Evolutionary conservation across 345 rosid genomes (phyloP).

Genomic region (Lepidium africanum): DNA sequence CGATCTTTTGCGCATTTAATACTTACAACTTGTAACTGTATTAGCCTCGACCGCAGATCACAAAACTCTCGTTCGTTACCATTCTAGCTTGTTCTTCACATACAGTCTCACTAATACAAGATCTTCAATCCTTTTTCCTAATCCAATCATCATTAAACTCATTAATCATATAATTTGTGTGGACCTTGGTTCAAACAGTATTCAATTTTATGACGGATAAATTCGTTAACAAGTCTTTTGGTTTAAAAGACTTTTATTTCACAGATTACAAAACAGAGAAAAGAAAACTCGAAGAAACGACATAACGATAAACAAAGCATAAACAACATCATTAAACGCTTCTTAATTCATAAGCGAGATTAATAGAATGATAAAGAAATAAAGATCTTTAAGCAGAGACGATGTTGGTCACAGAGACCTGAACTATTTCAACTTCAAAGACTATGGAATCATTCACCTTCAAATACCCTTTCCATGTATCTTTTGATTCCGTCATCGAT

Average conservation of each 20-base stretch:
- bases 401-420: conserved; percentile 20
- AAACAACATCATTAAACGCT: neutral
- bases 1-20: no score
- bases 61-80: no score
- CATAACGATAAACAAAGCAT: neutral
- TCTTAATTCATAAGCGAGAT: neutral
- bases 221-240: neutral
- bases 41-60: no score
- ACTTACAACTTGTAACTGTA: no score
- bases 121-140: no score
- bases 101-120: no score
- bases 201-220: neutral
- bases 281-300: neutral
- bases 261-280: neutral
- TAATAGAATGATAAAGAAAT: neutral
- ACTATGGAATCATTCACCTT: conserved; percentile 28
- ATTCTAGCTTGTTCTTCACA: no score
- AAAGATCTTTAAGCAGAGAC: neutral
- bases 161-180: no score
- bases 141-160: no score
- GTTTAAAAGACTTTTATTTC: neutral
- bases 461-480: conserved; percentile 27
- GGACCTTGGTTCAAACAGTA: no score
- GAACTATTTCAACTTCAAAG: conserved; percentile 33
- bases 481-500: neutral